phyloP scores from a whole-genome alignment of 768 basidiomycete species.

The Infundibulicybe gibba region DNA sequence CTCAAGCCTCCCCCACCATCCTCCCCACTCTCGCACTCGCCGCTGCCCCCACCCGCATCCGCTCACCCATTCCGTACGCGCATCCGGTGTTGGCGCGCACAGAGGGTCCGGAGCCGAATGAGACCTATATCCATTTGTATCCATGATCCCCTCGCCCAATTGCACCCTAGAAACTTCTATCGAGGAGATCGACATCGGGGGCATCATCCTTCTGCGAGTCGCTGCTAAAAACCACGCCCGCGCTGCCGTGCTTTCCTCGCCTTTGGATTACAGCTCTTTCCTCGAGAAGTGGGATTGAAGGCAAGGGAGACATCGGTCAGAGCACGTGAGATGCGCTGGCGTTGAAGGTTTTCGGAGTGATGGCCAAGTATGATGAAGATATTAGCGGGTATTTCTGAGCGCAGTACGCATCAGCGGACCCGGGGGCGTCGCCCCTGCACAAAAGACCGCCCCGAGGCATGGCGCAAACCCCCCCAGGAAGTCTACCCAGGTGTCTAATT shows the following conservation, averaged over 20 bases:
- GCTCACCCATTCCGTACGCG: too few species aligned
- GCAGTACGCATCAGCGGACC: too few species aligned
- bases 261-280: too few species aligned
- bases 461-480: conserved; percentile 99
- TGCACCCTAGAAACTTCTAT: conserved; percentile 91
- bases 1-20: conserved; percentile 2
- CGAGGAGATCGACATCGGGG: too few species aligned
- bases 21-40: too few species aligned
- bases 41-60: too few species aligned
- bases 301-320: conserved; percentile 72
- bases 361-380: conserved; percentile 92
- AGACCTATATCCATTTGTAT: too few species aligned
- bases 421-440: conserved; percentile 82
- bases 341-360: conserved; percentile 96
- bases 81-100: too few species aligned
- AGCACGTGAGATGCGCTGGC: conserved; percentile 75
- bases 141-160: conserved; percentile 81
- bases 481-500: conserved; percentile 93
- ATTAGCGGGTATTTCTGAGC: conserved; percentile 97
- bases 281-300: conserved; percentile 71
- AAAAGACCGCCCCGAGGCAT: conserved; percentile 85
- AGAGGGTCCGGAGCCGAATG: conserved; percentile 28
- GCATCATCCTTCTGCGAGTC: conserved; percentile 94
- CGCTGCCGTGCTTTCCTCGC: too few species aligned
- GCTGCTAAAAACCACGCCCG: conserved; percentile 99